These are phyloP conservation scores for Flaveria floridana DNA, from an alignment of 140 eudicot genomes.

Conservation along the genomic window DNA sequence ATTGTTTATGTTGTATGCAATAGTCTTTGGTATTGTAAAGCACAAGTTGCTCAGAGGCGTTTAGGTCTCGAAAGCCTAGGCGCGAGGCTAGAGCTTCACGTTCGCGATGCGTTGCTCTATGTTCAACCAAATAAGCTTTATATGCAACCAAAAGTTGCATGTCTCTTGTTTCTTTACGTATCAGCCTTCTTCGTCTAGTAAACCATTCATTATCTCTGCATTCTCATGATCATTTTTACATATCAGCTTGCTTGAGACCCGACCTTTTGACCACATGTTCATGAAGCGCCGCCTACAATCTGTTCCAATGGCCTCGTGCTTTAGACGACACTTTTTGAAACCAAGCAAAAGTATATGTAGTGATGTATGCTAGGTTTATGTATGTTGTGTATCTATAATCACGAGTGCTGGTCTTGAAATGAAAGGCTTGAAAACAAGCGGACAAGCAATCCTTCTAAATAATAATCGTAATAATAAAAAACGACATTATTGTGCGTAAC, in stretches of 20 bases:
- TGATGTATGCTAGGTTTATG: conserved; percentile 1
- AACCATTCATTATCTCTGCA: not conserved
- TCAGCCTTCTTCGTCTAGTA: not conserved
- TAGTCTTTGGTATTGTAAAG: not conserved
- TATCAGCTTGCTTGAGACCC: not conserved
- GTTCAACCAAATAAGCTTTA: not conserved
- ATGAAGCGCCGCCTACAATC: not conserved
- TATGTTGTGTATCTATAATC: conserved; percentile 1
- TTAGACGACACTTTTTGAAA: not conserved
- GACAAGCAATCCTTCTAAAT: too few relatives aligned
- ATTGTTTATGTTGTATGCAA: not conserved
- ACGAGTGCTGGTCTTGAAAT: not conserved
- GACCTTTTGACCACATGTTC: not conserved
- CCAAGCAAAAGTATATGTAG: not conserved
- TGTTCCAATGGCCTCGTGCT: not conserved
- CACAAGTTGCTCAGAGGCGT: not conserved
- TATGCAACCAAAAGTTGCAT: not conserved
- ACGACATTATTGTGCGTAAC: too few relatives aligned
- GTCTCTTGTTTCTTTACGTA: not conserved
- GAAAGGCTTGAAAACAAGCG: too few relatives aligned
- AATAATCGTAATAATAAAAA: too few relatives aligned
- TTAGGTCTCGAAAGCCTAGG: not conserved
- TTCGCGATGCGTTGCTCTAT: not conserved
- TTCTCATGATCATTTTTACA: not conserved
- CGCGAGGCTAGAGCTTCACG: not conserved